Evolutionary conservation across 73 alveolate genomes (phyloP).

Genomic region (Tetrahymena thermophila): DNA sequence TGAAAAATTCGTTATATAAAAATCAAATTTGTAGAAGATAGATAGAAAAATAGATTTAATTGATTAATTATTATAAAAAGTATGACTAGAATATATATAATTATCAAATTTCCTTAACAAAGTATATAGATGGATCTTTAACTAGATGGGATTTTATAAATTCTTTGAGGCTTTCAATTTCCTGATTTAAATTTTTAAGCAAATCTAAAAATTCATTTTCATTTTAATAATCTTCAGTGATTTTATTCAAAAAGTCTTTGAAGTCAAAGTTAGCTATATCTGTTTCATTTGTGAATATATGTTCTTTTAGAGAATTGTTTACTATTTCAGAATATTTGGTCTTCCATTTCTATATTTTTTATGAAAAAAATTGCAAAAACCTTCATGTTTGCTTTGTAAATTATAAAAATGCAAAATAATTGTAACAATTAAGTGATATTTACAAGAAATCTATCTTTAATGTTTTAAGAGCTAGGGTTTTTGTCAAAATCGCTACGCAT

Average conservation of each 20-base stretch:
- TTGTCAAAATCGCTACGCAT: background rate
- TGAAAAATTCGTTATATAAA: too few relatives aligned
- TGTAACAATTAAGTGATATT: background rate
- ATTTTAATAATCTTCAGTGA: background rate
- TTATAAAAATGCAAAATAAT: too few relatives aligned
- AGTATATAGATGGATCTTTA: background rate
- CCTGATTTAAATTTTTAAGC: background rate
- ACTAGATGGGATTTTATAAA: background rate
- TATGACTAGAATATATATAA: background rate
- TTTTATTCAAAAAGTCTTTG: background rate
- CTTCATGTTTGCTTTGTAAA: background rate
- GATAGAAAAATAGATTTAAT: too few relatives aligned
- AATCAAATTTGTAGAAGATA: background rate
- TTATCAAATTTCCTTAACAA: background rate
- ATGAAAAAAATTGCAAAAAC: too few relatives aligned
- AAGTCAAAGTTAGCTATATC: background rate
- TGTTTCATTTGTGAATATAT: background rate
- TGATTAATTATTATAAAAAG: too few relatives aligned
- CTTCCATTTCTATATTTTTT: background rate
- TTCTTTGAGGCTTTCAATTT: background rate
- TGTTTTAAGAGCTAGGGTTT: background rate
- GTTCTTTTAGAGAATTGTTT: background rate
- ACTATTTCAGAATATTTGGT: background rate
- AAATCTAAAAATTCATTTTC: background rate
- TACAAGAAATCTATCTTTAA: background rate